Conservation (phyloP, 2,329 filamentous ascomycete species). For the Microsporum ferrugineum region DNA sequence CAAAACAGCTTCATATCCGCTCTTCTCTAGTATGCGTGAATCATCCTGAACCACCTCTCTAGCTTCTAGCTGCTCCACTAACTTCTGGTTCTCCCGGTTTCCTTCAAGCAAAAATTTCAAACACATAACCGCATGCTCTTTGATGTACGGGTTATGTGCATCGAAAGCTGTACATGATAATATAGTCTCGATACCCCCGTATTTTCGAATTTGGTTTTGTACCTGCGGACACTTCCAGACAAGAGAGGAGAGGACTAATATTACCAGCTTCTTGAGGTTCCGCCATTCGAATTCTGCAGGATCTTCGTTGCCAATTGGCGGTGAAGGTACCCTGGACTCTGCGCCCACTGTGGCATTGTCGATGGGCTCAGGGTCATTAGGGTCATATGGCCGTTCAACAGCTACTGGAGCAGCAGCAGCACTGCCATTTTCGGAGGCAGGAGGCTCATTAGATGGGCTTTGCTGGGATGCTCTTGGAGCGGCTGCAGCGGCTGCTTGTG, state of each 20-base stretch:
- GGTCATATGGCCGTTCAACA: conserved; percentile 57
- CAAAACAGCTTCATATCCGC: conserved; percentile 34
- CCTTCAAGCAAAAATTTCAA: conserved; percentile 58
- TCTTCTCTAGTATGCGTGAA: conserved; percentile 26
- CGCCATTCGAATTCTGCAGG: conserved; percentile 58
- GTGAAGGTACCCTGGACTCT: conserved; percentile 35
- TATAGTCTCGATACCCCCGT: conserved; percentile 76
- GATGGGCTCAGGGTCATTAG: conserved; percentile 31
- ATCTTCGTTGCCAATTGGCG: conserved; percentile 45
- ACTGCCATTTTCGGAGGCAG: neutral
- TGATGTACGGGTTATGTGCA: conserved; percentile 86
- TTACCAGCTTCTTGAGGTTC: conserved; percentile 85
- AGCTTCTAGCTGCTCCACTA: conserved; percentile 39
- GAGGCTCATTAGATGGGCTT: conserved; percentile 22
- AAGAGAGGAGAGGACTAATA: conserved; percentile 78
- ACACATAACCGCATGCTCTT: conserved; percentile 79
- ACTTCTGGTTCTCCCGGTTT: conserved; percentile 42
- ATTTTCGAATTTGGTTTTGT: conserved; percentile 73
- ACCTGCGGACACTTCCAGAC: conserved; percentile 78
- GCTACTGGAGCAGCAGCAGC: conserved; percentile 28
- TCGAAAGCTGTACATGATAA: conserved; percentile 86
- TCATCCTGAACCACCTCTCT: conserved; percentile 34
- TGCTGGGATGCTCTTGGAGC: conserved; percentile 23
- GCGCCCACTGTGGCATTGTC: conserved; percentile 28
- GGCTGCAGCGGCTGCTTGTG: conserved; percentile 15